Percentiles rank a stretch among this genome's conserved stretches.
These are phyloP conservation scores for Caryopteris hybrid DNA, from an alignment of 305 asterid genomes.

Conservation along the genomic window DNA sequence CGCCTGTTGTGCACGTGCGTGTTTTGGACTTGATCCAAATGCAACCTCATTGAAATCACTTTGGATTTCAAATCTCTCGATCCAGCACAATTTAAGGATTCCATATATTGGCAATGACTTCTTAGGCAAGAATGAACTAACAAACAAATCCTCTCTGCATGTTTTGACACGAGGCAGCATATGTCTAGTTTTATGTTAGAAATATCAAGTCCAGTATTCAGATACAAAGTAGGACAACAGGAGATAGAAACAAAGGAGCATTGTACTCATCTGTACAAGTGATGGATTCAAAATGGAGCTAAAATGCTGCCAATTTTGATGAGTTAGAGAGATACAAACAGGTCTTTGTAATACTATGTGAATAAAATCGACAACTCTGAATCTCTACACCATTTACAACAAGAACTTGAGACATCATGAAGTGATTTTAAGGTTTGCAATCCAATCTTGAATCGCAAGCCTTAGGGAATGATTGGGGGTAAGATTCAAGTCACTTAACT, in stretches of 20 bases:
- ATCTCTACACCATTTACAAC: conserved; percentile 13
- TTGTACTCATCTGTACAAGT: no score
- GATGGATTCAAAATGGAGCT: background rate
- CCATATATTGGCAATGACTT: no score
- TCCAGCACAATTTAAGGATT: no score
- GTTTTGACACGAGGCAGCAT: no score
- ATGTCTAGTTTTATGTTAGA: no score
- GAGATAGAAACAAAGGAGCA: background rate
- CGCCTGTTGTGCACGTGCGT: no score
- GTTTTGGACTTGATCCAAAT: no score
- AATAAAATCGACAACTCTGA: background rate
- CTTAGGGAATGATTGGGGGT: conserved; percentile 66
- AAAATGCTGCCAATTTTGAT: background rate
- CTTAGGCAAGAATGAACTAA: background rate
- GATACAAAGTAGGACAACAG: background rate
- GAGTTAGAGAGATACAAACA: no score
- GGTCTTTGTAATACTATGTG: background rate
- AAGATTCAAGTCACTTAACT: conserved; percentile 41
- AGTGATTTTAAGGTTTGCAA: conserved; percentile 36
- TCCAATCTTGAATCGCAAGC: conserved; percentile 73
- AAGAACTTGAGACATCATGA: background rate
- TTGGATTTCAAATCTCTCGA: no score
- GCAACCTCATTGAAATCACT: no score
- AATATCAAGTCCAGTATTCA: no score
- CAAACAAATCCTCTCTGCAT: no score